Percentiles rank a stretch among this genome's conserved stretches.
phyloP scores from a whole-genome alignment of 2,329 filamentous ascomycete genomes.

The Cladosporium austrohemisphaericum region DNA sequence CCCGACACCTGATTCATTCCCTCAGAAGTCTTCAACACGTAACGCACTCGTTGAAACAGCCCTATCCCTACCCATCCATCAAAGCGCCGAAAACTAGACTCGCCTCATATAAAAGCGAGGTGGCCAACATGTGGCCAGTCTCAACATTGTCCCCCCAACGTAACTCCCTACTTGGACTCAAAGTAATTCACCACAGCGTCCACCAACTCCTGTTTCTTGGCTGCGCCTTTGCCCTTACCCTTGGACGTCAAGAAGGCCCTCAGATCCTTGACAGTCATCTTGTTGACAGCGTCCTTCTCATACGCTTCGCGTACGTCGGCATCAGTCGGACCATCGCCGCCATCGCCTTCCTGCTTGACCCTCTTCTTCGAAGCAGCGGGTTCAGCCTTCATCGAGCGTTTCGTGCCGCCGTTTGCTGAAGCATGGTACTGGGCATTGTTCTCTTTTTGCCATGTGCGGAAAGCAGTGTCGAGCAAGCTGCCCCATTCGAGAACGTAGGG shows the following conservation, averaged over 20 bases:
- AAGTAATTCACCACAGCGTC: slow-evolving; percentile 34
- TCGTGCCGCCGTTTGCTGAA: slow-evolving; percentile 41
- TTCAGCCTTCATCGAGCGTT: slow-evolving; percentile 35
- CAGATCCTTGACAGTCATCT: slow-evolving; percentile 34
- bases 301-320: slow-evolving; percentile 43
- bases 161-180: slow-evolving; percentile 33
- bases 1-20: too few relatives aligned
- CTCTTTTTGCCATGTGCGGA: slow-evolving; percentile 38
- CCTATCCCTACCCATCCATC: too few relatives aligned
- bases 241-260: slow-evolving; percentile 32
- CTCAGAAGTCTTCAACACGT: too few relatives aligned
- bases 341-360: slow-evolving; percentile 38
- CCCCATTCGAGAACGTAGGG: slow-evolving; percentile 76
- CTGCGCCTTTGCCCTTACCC: slow-evolving; percentile 20
- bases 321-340: slow-evolving; percentile 37
- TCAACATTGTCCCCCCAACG: too few relatives aligned
- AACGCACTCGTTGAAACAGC: too few relatives aligned
- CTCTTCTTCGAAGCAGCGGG: slow-evolving; percentile 40
- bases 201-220: slow-evolving; percentile 35
- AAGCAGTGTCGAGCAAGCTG: slow-evolving; percentile 60
- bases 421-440: slow-evolving; percentile 38
- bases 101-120: too few relatives aligned
- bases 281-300: slow-evolving; percentile 42
- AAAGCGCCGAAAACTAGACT: too few relatives aligned
- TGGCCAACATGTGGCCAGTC: too few relatives aligned